Evolutionary conservation across 176 grass and related monocot genomes (phyloP), one percentile per base, ranked within the genome.

Genomic region (Paspalum vaginatum): DNA sequence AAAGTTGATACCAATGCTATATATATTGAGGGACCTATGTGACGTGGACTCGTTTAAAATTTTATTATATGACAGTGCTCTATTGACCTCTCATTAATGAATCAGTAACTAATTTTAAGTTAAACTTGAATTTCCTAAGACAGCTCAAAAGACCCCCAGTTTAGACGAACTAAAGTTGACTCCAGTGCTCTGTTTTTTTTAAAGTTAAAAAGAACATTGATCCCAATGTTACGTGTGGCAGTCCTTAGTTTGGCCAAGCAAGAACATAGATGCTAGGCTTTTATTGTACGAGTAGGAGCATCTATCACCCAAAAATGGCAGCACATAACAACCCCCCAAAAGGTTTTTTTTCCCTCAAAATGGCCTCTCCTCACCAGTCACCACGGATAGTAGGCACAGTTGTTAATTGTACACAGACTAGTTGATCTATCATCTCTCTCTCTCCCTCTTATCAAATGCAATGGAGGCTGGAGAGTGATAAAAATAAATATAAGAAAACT

Each of bases 201-300:
- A 43, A 57, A n/a, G n/a, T n/a, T n/a, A n/a, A n/a, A n/a, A n/a
- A 65, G n/a, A n/a, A 39, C 54, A 57, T 8, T 40, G 48, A 32
- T 18, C 39, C 49, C 76, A 67, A 53, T 71, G 72, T 49, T 49
- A 47, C 32, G 20, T 72, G 45, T 72, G 39, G 32, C 74, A 77
- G 58, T 66, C 49, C 48, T 72, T 50, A 13, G 50, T 74, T 68
- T 63, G 49, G 13, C 59, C 13, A 80, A 42, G 51, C 25, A 80
- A 40, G 49, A 46, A 65, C 8, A 45, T 39, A 7, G 58, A 74
- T 68, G 50, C 41, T 59, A 41, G 39, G 56, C 57, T 86, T 73
- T 74, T 58, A 25, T 64, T 61, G 12, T 6, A 75, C 13, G 17
- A 78, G 27, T 6, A 64, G 64, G 26, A 10, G 44, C 75, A 64